These are phyloP conservation scores for Cercospora sesami DNA, from an alignment of 2,329 filamentous ascomycete genomes.

Conservation along the genomic window DNA sequence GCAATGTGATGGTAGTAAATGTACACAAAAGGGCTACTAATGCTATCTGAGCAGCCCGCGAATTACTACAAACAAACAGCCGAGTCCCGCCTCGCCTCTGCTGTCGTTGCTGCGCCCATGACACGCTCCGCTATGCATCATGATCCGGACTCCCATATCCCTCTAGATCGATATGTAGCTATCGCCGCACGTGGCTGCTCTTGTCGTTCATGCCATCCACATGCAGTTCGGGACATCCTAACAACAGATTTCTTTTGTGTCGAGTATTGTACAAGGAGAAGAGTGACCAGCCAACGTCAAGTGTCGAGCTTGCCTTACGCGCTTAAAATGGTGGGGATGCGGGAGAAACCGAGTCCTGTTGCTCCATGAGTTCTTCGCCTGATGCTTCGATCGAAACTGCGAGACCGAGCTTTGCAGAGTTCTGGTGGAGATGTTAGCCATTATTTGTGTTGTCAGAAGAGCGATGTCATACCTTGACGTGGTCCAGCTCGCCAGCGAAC, in stretches of 20 bases:
- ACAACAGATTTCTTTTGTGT: constrained; percentile 7
- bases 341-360: constrained; percentile 59
- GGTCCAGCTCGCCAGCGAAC: constrained; percentile 95
- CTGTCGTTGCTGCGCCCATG: background rate
- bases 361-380: constrained; percentile 81
- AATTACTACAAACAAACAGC: constrained; percentile 7
- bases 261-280: constrained; percentile 31
- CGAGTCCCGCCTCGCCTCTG: constrained; percentile 2
- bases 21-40: constrained; percentile 12
- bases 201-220: constrained; percentile 7
- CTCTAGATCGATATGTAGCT: background rate
- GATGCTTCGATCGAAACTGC: constrained; percentile 88
- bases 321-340: constrained; percentile 43
- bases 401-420: constrained; percentile 91
- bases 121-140: constrained; percentile 14
- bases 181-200: constrained; percentile 16
- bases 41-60: constrained; percentile 14
- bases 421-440: constrained; percentile 55
- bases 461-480: constrained; percentile 73
- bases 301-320: constrained; percentile 1
- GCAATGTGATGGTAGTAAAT: constrained; percentile 10
- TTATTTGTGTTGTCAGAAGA: background rate
- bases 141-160: constrained; percentile 3
- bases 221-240: constrained; percentile 8
- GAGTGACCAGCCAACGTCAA: constrained; percentile 18